Evolutionary conservation across 2,329 filamentous ascomycete species (phyloP).

Genomic region (Fusarium papillatum): DNA sequence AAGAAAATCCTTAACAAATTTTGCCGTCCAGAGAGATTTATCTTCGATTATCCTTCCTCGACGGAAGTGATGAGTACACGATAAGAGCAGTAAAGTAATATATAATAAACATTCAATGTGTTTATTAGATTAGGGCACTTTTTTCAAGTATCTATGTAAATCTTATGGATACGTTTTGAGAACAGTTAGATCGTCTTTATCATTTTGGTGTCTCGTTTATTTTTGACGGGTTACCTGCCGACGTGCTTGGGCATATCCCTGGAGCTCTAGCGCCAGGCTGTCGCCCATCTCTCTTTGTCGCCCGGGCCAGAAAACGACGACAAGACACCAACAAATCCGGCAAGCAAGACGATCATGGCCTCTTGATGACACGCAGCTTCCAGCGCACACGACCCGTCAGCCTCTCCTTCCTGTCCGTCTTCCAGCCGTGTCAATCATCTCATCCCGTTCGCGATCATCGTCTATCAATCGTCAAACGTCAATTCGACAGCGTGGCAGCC

Average conservation of each 20-base stretch:
- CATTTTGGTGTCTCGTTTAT: neutral
- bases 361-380: conserved; percentile 27
- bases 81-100: neutral
- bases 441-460: conserved; percentile 20
- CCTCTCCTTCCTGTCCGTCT: conserved; percentile 4
- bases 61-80: neutral
- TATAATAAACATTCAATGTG: neutral
- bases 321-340: conserved; percentile 38
- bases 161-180: neutral
- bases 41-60: neutral
- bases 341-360: conserved; percentile 29
- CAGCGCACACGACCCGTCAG: conserved; percentile 29
- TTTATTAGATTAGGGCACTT: neutral
- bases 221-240: neutral
- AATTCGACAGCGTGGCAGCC: conserved; percentile 44
- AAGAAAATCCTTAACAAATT: conserved; percentile 31
- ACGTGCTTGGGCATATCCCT: conserved; percentile 30
- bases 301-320: conserved; percentile 35
- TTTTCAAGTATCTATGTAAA: neutral
- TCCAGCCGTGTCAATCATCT: conserved; percentile 12
- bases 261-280: conserved; percentile 40
- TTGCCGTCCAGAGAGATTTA: neutral
- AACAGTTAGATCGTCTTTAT: neutral
- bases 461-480: conserved; percentile 39
- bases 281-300: conserved; percentile 41